Percentiles rank a stretch among this genome's conserved stretches.
These are phyloP conservation scores for Hordeum vulgare DNA, from an alignment of 176 grass and related monocot species.

Conservation along the genomic window DNA sequence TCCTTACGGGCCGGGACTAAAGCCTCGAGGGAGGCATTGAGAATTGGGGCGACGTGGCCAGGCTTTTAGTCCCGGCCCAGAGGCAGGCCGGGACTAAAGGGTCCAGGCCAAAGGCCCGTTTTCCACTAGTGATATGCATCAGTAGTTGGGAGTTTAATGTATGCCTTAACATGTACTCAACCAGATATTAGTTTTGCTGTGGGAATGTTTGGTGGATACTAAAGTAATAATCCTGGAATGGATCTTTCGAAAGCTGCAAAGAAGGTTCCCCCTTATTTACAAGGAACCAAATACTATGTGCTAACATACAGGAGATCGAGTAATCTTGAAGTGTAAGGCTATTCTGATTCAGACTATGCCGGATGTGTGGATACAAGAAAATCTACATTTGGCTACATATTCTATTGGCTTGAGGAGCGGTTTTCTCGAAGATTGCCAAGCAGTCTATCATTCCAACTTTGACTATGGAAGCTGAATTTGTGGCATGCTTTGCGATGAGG, in stretches of 20 bases:
- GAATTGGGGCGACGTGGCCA: too few relatives aligned
- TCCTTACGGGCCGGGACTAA: too few relatives aligned
- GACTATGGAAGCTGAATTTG: background rate
- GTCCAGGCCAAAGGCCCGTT: too few relatives aligned
- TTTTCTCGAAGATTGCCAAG: slow-evolving; percentile 19
- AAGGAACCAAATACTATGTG: slow-evolving; percentile 12
- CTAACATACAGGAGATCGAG: background rate
- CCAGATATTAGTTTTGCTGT: background rate
- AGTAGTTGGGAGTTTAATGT: too few relatives aligned
- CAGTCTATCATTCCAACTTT: background rate
- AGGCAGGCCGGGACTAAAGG: too few relatives aligned
- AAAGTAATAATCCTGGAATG: background rate
- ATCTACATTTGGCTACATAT: too few relatives aligned
- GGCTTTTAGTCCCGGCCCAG: too few relatives aligned
- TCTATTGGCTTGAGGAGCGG: background rate
- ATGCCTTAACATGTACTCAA: background rate
- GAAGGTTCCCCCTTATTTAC: background rate
- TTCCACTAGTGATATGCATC: too few relatives aligned
- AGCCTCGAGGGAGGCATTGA: too few relatives aligned
- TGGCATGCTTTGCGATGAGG: too few relatives aligned
- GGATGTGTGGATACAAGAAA: too few relatives aligned
- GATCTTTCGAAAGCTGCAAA: background rate
- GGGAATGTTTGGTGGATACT: background rate
- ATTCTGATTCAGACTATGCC: background rate
- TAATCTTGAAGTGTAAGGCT: background rate